Evolutionary conservation across 345 rosid genomes (phyloP).

Genomic region (Rhodamnia argentea): DNA sequence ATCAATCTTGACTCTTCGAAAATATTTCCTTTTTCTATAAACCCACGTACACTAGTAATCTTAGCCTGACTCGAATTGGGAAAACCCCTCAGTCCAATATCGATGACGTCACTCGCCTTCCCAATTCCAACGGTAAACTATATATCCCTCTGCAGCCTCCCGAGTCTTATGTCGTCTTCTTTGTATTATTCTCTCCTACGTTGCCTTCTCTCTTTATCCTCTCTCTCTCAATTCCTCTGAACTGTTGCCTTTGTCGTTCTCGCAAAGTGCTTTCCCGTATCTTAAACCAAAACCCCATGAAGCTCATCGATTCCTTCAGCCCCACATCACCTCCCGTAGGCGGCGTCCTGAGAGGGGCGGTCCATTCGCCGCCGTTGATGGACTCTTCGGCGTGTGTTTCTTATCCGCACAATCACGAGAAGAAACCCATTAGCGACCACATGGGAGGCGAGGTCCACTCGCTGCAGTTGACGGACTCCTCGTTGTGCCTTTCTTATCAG

Average conservation of each 20-base stretch:
- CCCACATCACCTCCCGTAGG: rapidly evolving
- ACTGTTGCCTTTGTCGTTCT: background rate
- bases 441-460: rapidly evolving
- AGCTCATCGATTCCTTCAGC: background rate
- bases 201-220: background rate
- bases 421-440: background rate
- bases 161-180: background rate
- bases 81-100: background rate
- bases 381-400: background rate
- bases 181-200: background rate
- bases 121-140: background rate
- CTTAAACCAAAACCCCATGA: background rate
- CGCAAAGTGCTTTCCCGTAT: background rate
- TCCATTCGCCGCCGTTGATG: background rate
- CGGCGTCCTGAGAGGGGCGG: background rate
- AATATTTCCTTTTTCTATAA: background rate
- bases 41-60: background rate
- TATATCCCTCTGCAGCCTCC: too few relatives aligned
- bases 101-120: too few relatives aligned
- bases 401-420: background rate
- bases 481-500: background rate
- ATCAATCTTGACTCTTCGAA: background rate
- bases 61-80: background rate
- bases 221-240: background rate
- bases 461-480: rapidly evolving